phyloP scores from a whole-genome alignment of 495 filamentous ascomycete species.

The Aspergillus wentii region DNA sequence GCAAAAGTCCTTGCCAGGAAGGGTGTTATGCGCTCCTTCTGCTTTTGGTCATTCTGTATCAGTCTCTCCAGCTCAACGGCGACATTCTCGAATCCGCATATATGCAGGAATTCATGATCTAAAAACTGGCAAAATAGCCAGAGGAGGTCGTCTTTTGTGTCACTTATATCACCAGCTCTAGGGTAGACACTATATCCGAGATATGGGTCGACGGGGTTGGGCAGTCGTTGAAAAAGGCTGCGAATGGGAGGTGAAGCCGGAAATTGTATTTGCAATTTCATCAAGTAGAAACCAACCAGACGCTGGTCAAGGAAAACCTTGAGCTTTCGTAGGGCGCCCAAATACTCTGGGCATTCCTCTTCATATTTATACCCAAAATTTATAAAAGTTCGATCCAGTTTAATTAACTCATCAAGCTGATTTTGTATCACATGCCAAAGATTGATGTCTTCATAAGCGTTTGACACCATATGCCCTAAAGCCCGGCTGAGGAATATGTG shows the following conservation, averaged over 20 bases:
- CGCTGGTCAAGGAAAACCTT: conserved; percentile 20
- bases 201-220: conserved; percentile 5
- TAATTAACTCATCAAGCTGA: not conserved
- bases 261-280: not conserved
- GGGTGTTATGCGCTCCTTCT: conserved; percentile 30
- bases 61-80: conserved; percentile 46
- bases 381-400: too few relatives aligned
- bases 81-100: conserved; percentile 22
- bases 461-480: conserved; percentile 17
- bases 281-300: conserved; percentile 1
- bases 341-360: not conserved
- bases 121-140: conserved; percentile 27
- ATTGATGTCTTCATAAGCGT: conserved; percentile 11
- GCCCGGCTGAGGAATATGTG: conserved; percentile 29
- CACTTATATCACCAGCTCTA: conserved; percentile 1
- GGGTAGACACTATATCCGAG: conserved; percentile 8
- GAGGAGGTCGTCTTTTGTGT: conserved; percentile 16
- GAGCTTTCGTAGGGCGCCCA: conserved; percentile 4
- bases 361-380: too few relatives aligned
- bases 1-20: conserved; percentile 28
- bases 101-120: conserved; percentile 12
- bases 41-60: conserved; percentile 28
- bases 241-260: conserved; percentile 33
- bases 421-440: not conserved
- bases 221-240: conserved; percentile 16